Evolutionary conservation across 225 moss, liverwort and hornwort genomes (phyloP).

Genomic region (Takakia lepidozioides): DNA sequence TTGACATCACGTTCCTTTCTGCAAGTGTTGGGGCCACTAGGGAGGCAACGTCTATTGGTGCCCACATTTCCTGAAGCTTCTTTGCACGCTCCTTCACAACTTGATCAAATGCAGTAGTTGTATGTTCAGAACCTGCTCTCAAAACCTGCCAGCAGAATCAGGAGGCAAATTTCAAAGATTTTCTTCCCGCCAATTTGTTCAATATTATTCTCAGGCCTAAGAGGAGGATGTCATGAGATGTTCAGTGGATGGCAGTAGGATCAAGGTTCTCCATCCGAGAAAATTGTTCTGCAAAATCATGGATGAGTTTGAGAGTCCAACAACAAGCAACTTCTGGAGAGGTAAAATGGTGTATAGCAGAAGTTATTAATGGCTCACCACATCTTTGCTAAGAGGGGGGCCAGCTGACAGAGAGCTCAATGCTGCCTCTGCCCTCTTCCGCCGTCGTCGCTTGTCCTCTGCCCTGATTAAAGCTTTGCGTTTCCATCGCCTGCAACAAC

Average conservation of each 20-base stretch:
- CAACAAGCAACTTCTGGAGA: no score
- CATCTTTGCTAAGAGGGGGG: slow-evolving; percentile 37
- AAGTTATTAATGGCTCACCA: slow-evolving; percentile 17
- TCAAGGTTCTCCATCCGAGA: no score
- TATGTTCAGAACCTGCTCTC: slow-evolving; percentile 18
- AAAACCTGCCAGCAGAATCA: slow-evolving; percentile 34
- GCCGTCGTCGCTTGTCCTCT: slow-evolving; percentile 52
- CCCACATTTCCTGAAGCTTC: slow-evolving; percentile 71
- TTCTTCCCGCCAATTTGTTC: no score
- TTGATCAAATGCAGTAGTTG: slow-evolving; percentile 29
- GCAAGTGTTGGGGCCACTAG: slow-evolving; percentile 71
- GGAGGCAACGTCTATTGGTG: slow-evolving; percentile 48
- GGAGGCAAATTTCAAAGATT: no score
- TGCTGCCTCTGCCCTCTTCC: slow-evolving; percentile 74
- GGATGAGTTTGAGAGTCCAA: no score
- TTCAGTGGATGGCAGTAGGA: no score
- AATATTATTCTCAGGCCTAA: no score
- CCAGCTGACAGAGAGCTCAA: slow-evolving; percentile 69
- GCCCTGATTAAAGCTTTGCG: slow-evolving; percentile 39
- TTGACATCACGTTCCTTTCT: slow-evolving; percentile 45
- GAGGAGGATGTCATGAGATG: no score
- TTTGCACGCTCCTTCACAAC: slow-evolving; percentile 51
- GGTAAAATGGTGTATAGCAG: no score
- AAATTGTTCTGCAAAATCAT: no score
- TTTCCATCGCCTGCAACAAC: slow-evolving; percentile 66